Percentiles rank a stretch among this genome's conserved stretches.
Conservation (phyloP, 1,284 basidiomycete species). For the Pisolithus thermaeus region DNA sequence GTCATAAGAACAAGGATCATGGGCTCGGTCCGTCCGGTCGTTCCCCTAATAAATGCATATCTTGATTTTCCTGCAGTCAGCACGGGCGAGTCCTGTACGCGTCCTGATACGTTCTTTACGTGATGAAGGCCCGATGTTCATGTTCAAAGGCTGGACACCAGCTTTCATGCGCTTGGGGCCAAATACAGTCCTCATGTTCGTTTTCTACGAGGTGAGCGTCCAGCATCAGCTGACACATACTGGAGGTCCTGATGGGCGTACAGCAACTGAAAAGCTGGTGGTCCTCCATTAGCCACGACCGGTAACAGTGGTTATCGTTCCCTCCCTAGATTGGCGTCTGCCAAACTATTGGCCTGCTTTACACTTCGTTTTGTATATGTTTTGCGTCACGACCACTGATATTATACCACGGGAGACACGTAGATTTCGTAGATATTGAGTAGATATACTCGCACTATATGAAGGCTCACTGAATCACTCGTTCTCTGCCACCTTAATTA, state of each 20-base stretch:
- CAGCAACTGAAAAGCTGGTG: constrained; percentile 66
- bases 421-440: too few relatives aligned
- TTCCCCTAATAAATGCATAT: not conserved
- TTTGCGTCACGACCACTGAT: too few relatives aligned
- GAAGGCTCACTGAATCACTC: too few relatives aligned
- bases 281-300: constrained; percentile 17
- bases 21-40: constrained; percentile 46
- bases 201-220: constrained; percentile 71
- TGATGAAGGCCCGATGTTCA: constrained; percentile 74
- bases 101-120: constrained; percentile 54
- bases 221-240: not conserved
- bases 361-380: too few relatives aligned
- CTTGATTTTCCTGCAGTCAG: constrained; percentile 35
- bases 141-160: constrained; percentile 89
- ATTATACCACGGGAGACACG: too few relatives aligned
- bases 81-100: constrained; percentile 40
- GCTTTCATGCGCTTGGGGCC: constrained; percentile 82
- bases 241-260: constrained; percentile 6
- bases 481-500: too few relatives aligned
- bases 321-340: too few relatives aligned
- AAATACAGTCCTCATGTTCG: constrained; percentile 79
- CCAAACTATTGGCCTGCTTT: too few relatives aligned
- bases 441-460: too few relatives aligned
- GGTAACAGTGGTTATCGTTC: too few relatives aligned
- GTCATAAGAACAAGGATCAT: constrained; percentile 78